Conservation (phyloP, 768 basidiomycete genomes). For the Suillus fuscotomentosus region DNA sequence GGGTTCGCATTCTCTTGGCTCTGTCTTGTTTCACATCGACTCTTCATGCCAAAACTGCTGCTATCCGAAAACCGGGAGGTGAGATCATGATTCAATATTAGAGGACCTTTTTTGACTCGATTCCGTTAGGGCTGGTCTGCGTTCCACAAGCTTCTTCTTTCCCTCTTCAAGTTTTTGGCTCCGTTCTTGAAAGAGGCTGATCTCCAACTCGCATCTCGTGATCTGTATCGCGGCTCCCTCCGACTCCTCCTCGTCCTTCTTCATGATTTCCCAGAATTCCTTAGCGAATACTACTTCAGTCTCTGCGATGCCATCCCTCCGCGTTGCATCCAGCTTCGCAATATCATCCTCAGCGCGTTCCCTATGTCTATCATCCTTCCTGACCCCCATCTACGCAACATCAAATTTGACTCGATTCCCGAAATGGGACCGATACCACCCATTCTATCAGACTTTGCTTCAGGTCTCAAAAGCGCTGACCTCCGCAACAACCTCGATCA, state of each 20-base stretch:
- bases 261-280: constrained; percentile 98
- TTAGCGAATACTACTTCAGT: constrained; percentile 95
- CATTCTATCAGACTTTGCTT: constrained; percentile 88
- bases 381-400: constrained; percentile 77
- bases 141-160: constrained; percentile 91
- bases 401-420: constrained; percentile 72
- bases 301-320: constrained; percentile 92
- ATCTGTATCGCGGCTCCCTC: constrained; percentile 88
- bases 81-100: constrained; percentile 12
- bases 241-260: constrained; percentile 92
- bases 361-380: constrained; percentile 79
- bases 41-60: constrained; percentile 96
- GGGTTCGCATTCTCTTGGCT: constrained; percentile 99
- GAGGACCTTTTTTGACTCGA: constrained; percentile 9
- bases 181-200: constrained; percentile 87
- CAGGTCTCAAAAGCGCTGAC: constrained; percentile 77
- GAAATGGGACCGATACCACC: constrained; percentile 94
- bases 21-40: constrained; percentile 90
- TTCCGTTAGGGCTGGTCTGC: constrained; percentile 80
- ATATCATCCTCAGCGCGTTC: constrained; percentile 95
- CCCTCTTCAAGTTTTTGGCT: constrained; percentile 91
- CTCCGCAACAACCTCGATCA: constrained; percentile 80
- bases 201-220: constrained; percentile 75
- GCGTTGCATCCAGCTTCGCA: constrained; percentile 92
- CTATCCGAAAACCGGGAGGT: constrained; percentile 87